Conservation (phyloP, 1,284 basidiomycete species). For the Papiliotrema nemorosa region DNA sequence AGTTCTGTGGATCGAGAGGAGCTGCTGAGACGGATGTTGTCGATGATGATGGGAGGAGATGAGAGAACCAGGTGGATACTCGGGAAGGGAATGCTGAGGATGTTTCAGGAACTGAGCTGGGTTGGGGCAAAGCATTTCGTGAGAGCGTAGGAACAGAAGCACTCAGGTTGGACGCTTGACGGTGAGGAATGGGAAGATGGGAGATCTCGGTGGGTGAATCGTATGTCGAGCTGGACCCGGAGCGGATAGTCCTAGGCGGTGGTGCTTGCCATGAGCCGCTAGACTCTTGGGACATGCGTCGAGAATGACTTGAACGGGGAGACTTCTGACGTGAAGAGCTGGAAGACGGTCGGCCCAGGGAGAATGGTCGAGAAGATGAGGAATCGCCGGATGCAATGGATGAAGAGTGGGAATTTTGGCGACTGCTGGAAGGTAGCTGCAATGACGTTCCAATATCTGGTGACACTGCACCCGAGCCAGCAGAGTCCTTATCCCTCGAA, state of each 20-base stretch:
- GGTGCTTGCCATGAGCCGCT: slow-evolving; percentile 22
- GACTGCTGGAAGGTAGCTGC: slow-evolving; percentile 11
- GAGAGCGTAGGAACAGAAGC: slow-evolving; percentile 33
- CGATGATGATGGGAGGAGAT: slow-evolving; percentile 35
- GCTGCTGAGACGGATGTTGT: slow-evolving; percentile 10
- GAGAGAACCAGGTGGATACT: slow-evolving; percentile 45
- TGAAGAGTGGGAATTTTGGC: slow-evolving; percentile 38
- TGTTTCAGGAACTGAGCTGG: slow-evolving; percentile 13
- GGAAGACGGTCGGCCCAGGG: slow-evolving; percentile 18
- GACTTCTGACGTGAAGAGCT: slow-evolving; percentile 12
- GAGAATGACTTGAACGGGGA: slow-evolving; percentile 16
- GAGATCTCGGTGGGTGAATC: slow-evolving; percentile 16
- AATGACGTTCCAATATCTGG: slow-evolving; percentile 13
- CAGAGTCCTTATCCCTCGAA: slow-evolving; percentile 12
- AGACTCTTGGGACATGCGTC: slow-evolving; percentile 33
- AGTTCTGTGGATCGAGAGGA: slow-evolving; percentile 4
- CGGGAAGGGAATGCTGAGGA: slow-evolving; percentile 25
- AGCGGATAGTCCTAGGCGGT: slow-evolving; percentile 15
- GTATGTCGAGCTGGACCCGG: slow-evolving; percentile 24
- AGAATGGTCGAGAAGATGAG: slow-evolving; percentile 11
- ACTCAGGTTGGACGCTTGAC: slow-evolving; percentile 26
- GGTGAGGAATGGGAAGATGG: slow-evolving; percentile 25
- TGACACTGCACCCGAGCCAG: slow-evolving; percentile 3
- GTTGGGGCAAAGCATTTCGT: slow-evolving; percentile 28
- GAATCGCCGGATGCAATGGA: slow-evolving; percentile 32